phyloP scores from a whole-genome alignment of 2,329 filamentous ascomycete species.

The Aureobasidium leucospermi region DNA sequence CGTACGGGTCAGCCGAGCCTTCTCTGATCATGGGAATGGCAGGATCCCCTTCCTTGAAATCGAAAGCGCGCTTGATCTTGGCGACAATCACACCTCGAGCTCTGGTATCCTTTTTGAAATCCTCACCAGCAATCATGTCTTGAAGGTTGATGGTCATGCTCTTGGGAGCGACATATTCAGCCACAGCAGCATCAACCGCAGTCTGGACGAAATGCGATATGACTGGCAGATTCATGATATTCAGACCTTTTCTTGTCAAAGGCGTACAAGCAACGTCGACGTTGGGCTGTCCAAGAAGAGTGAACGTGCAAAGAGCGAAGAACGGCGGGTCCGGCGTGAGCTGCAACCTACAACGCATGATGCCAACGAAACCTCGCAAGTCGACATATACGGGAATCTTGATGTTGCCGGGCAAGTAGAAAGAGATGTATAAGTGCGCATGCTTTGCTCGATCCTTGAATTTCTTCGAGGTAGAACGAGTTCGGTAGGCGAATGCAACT shows the following conservation, averaged over 20 bases:
- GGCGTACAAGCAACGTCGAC: slow-evolving; percentile 64
- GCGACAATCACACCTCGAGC: slow-evolving; percentile 59
- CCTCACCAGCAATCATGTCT: slow-evolving; percentile 69
- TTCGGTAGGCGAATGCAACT: slow-evolving; percentile 65
- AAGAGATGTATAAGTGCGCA: slow-evolving; percentile 64
- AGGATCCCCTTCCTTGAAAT: slow-evolving; percentile 65
- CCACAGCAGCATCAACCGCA: slow-evolving; percentile 64
- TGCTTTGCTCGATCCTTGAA: slow-evolving; percentile 60
- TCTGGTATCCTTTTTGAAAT: slow-evolving; percentile 68
- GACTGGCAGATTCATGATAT: slow-evolving; percentile 68
- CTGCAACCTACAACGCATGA: slow-evolving; percentile 61
- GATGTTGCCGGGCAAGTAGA: slow-evolving; percentile 55
- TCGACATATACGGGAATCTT: slow-evolving; percentile 67
- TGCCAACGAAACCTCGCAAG: slow-evolving; percentile 63
- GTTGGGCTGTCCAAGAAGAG: slow-evolving; percentile 68
- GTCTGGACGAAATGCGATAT: slow-evolving; percentile 70
- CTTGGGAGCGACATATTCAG: slow-evolving; percentile 70
- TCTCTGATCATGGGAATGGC: slow-evolving; percentile 51
- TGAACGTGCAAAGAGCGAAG: slow-evolving; percentile 66
- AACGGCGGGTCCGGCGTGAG: slow-evolving; percentile 71
- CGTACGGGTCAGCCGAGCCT: slow-evolving; percentile 62
- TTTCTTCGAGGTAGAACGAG: slow-evolving; percentile 52
- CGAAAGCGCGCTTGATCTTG: slow-evolving; percentile 58
- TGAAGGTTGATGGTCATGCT: slow-evolving; percentile 66
- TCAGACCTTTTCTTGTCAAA: slow-evolving; percentile 59